These are phyloP conservation scores for Sechiopsis laciniata DNA, from an alignment of 306 rosid species.

Conservation along the genomic window DNA sequence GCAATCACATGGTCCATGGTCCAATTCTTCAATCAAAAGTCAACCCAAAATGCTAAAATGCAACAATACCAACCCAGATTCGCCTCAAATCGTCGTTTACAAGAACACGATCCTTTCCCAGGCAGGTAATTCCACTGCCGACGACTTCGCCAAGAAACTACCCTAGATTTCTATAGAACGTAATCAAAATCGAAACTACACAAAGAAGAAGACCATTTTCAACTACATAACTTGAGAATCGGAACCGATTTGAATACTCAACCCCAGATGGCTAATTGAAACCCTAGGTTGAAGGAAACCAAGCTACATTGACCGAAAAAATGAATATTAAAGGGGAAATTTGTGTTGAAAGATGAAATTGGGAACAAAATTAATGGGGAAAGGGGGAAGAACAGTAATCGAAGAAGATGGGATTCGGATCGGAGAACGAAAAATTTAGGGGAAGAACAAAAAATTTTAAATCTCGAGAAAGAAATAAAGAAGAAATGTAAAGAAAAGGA, in stretches of 20 bases:
- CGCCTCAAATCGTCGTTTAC: constrained; percentile 37
- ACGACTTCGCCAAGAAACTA: neutral
- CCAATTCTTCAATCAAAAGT: constrained; percentile 31
- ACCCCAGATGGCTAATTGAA: constrained; percentile 8
- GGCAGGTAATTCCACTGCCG: constrained; percentile 20
- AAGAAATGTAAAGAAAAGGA: neutral
- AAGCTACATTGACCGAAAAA: constrained; percentile 16
- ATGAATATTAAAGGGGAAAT: neutral
- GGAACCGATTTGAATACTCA: neutral
- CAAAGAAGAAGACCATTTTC: constrained; percentile 13
- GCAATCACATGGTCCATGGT: constrained; percentile 92
- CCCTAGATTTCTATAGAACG: neutral
- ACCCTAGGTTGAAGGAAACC: constrained; percentile 17
- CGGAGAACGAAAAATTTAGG: neutral
- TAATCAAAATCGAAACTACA: neutral
- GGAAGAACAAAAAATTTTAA: neutral
- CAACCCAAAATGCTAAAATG: constrained; percentile 30
- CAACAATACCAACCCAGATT: constrained; percentile 30
- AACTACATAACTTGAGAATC: constrained; percentile 7
- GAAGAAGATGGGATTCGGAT: constrained; percentile 11
- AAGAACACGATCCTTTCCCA: constrained; percentile 33
- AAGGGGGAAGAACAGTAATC: neutral
- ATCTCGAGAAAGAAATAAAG: neutral
- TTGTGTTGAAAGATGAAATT: constrained; percentile 13
- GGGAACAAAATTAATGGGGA: neutral